phyloP scores from a whole-genome alignment of 2,329 filamentous ascomycete genomes.

The Epichloe bromicola region DNA sequence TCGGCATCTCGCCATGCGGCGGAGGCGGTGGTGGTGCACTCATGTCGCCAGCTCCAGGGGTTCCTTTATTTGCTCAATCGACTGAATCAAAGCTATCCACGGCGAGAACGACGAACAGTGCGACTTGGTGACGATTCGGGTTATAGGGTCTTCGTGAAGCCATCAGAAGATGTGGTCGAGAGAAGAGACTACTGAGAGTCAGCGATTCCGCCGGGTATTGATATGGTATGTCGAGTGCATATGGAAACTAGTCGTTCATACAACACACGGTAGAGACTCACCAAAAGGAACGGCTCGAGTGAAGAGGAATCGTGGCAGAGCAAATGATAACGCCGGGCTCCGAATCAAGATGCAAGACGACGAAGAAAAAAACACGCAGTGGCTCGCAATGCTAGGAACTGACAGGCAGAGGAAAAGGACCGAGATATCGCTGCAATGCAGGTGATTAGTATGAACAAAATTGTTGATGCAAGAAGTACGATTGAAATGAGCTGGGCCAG shows the following conservation, averaged over 20 bases:
- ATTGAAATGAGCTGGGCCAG: neutral
- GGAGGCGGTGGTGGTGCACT: conserved; percentile 66
- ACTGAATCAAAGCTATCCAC: neutral
- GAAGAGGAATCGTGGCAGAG: conserved; percentile 8
- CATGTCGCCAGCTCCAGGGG: conserved; percentile 19
- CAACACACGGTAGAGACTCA: neutral
- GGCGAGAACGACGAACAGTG: neutral
- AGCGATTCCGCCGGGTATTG: neutral
- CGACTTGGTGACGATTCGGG: conserved; percentile 2
- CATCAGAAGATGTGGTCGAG: conserved; percentile 12
- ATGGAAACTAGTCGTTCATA: neutral
- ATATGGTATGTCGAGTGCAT: neutral
- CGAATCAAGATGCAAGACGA: conserved; percentile 10
- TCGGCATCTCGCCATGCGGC: conserved; percentile 70
- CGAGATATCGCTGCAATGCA: conserved; percentile 1
- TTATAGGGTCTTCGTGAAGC: conserved; percentile 17
- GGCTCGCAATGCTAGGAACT: conserved; percentile 6
- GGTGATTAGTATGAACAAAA: neutral
- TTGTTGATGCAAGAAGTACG: neutral
- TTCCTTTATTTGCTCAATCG: neutral
- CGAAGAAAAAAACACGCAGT: conserved; percentile 4
- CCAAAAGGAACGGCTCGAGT: neutral
- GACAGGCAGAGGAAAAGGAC: neutral
- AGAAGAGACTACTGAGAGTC: conserved; percentile 5
- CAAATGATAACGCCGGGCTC: conserved; percentile 17